These are phyloP conservation scores for Cercophora newfieldiana DNA, from an alignment of 495 filamentous ascomycete genomes.

Conservation along the genomic window DNA sequence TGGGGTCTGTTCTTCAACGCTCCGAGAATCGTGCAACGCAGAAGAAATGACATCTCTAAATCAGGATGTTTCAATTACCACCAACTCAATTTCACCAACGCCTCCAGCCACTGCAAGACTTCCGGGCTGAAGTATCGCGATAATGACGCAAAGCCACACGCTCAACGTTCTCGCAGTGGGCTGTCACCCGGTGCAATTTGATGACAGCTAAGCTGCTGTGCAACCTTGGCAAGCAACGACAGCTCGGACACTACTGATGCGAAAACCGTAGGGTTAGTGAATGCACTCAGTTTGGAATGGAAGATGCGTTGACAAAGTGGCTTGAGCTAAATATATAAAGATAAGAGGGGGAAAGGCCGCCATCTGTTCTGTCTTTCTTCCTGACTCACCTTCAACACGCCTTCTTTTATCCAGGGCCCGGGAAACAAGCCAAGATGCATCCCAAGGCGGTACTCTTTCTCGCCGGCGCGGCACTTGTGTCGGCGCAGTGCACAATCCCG, in stretches of 20 bases:
- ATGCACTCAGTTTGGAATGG: background rate
- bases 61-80: background rate
- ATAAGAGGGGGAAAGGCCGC: background rate
- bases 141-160: background rate
- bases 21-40: background rate
- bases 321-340: background rate
- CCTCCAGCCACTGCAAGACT: background rate
- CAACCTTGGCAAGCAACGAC: background rate
- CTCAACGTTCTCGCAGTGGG: background rate
- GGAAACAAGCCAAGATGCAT: slow-evolving; percentile 18
- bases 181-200: background rate
- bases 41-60: background rate
- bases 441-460: slow-evolving; percentile 30
- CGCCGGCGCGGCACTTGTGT: slow-evolving; percentile 26
- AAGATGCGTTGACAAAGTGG: background rate
- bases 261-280: background rate
- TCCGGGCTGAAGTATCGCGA: background rate
- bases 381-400: background rate
- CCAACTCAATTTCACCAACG: background rate
- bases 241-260: background rate
- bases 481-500: slow-evolving; percentile 45
- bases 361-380: background rate
- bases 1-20: background rate
- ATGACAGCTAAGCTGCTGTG: background rate
- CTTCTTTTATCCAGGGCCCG: background rate